phyloP scores from a whole-genome alignment of 495 filamentous ascomycete genomes.

The Xylona heveae region DNA sequence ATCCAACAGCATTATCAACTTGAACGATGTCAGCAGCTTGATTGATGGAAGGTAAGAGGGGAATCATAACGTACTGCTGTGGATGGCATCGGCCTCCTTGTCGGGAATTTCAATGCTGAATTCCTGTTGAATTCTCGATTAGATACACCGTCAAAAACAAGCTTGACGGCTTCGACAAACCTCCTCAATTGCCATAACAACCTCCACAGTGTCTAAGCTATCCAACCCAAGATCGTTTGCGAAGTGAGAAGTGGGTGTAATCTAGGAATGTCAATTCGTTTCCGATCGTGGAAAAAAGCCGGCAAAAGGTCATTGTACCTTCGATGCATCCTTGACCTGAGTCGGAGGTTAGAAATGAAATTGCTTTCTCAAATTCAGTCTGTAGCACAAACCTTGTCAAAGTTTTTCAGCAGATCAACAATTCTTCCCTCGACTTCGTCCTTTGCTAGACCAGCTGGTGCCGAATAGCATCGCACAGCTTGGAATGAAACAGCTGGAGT shows the following conservation, averaged over 20 bases:
- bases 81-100: conserved; percentile 92
- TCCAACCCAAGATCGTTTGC: conserved; percentile 89
- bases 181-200: conserved; percentile 99
- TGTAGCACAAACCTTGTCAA: conserved; percentile 69
- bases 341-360: conserved; percentile 1
- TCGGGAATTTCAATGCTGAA: conserved; percentile 99
- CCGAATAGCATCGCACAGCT: conserved; percentile 63
- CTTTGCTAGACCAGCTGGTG: conserved; percentile 52
- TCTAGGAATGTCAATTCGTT: conserved; percentile 29
- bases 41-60: neutral
- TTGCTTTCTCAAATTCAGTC: conserved; percentile 4
- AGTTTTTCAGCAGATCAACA: conserved; percentile 74
- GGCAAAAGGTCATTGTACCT: conserved; percentile 13
- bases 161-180: conserved; percentile 23
- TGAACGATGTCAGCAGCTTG: too few relatives aligned
- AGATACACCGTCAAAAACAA: conserved; percentile 10
- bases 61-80: conserved; percentile 57
- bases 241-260: conserved; percentile 68
- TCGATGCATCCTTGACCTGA: conserved; percentile 20
- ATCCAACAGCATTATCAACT: conserved; percentile 7
- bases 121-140: conserved; percentile 39
- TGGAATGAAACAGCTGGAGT: conserved; percentile 29
- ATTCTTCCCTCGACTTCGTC: conserved; percentile 82
- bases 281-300: conserved; percentile 1
- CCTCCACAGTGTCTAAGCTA: conserved; percentile 94